Conservation (phyloP, 441 rosid species). For the Croton laevigatus region DNA sequence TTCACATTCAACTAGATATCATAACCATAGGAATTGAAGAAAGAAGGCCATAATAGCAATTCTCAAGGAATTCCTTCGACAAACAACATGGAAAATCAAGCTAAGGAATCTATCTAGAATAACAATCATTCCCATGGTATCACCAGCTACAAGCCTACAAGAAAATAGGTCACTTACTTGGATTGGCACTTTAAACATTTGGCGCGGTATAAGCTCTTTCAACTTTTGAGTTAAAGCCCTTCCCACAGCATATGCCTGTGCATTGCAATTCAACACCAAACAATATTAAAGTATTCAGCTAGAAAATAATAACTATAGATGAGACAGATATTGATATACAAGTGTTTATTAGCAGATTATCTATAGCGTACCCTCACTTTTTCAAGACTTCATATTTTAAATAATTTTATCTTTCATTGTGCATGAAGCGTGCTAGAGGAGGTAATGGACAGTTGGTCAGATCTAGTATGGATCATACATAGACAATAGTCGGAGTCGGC, state of each 20-base stretch:
- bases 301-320: neutral
- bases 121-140: neutral
- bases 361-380: neutral
- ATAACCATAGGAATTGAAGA: neutral
- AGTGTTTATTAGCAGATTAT: neutral
- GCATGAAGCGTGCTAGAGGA: neutral
- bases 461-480: too few species aligned
- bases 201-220: slow-evolving; percentile 97
- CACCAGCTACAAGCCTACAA: slow-evolving; percentile 14
- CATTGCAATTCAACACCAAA: slow-evolving; percentile 8
- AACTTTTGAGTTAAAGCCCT: slow-evolving; percentile 94
- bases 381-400: neutral
- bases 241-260: slow-evolving; percentile 87
- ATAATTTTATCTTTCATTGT: neutral
- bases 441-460: too few species aligned
- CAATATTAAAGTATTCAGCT: neutral
- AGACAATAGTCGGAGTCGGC: neutral
- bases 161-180: slow-evolving; percentile 52
- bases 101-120: neutral
- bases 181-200: slow-evolving; percentile 97
- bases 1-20: neutral
- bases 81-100: neutral
- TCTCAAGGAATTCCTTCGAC: neutral
- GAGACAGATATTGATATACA: neutral
- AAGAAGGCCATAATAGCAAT: neutral